Evolutionary conservation across 305 asterid genomes (phyloP).

Genomic region (Nicotiana rustica): DNA sequence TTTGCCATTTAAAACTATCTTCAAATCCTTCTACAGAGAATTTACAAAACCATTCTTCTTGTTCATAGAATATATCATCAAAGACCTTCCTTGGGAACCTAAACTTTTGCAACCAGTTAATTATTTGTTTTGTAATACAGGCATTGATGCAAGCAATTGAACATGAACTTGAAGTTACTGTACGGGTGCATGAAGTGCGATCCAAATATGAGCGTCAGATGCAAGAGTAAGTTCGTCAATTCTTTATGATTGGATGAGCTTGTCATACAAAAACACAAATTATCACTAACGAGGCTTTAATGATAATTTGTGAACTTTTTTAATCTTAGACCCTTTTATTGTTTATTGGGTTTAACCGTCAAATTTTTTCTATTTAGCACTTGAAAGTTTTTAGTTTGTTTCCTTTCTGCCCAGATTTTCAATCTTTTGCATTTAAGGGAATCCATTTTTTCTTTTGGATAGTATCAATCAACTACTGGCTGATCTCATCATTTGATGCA

Average conservation of each 20-base stretch:
- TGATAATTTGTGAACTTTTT: neutral
- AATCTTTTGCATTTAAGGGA: neutral
- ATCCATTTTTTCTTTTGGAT: neutral
- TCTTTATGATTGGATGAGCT: conserved; percentile 33
- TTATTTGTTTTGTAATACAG: conserved; percentile 51
- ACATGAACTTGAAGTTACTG: conserved; percentile 97
- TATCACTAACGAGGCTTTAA: neutral
- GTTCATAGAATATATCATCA: neutral
- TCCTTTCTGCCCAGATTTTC: neutral
- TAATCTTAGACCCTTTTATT: neutral
- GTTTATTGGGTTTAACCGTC: neutral
- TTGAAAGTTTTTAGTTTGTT: neutral
- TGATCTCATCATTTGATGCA: conserved; percentile 2
- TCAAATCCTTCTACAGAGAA: neutral
- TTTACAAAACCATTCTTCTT: conserved; percentile 6
- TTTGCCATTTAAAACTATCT: neutral
- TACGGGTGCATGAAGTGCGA: conserved; percentile 94
- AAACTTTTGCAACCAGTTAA: neutral
- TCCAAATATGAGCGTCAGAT: conserved; percentile 90
- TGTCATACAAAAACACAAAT: neutral
- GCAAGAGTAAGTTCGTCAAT: conserved; percentile 72
- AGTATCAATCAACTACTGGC: conserved; percentile 5
- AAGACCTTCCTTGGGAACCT: conserved; percentile 2
- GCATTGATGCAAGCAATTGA: conserved; percentile 81
- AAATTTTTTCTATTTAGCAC: conserved; percentile 6